Evolutionary conservation across 495 filamentous ascomycete genomes (phyloP).

Genomic region (Neurospora africana): DNA sequence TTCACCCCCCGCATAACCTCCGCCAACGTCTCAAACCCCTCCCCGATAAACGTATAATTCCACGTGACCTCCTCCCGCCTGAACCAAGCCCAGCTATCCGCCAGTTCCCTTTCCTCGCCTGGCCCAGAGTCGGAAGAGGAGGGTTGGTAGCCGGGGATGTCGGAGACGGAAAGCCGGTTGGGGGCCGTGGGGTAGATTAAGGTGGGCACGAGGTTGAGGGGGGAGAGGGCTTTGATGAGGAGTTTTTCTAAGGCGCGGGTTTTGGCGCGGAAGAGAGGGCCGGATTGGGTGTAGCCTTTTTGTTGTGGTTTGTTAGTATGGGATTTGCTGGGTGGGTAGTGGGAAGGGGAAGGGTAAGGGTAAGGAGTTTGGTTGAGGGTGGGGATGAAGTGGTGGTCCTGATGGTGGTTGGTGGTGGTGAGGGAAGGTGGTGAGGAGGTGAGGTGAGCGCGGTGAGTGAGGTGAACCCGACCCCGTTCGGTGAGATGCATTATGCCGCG

Average conservation of each 20-base stretch:
- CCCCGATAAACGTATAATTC: slow-evolving; percentile 53
- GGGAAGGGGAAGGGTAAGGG: background rate
- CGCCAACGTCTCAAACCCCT: slow-evolving; percentile 51
- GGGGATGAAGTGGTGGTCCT: background rate
- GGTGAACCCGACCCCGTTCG: background rate
- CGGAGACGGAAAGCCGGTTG: slow-evolving; percentile 46
- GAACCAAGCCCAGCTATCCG: slow-evolving; percentile 80
- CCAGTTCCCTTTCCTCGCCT: slow-evolving; percentile 23
- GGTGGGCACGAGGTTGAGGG: slow-evolving; percentile 42
- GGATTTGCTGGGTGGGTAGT: background rate
- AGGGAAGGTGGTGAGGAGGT: background rate
- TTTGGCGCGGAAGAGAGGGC: slow-evolving; percentile 77
- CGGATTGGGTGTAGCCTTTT: slow-evolving; percentile 82
- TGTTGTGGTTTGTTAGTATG: background rate
- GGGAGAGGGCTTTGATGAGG: slow-evolving; percentile 60
- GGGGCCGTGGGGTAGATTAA: slow-evolving; percentile 56
- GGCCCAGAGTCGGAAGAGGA: slow-evolving; percentile 21
- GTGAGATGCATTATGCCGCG: background rate
- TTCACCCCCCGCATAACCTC: slow-evolving; percentile 30
- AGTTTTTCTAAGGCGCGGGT: slow-evolving; percentile 75
- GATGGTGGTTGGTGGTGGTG: background rate
- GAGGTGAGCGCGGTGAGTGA: background rate
- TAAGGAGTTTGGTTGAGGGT: background rate
- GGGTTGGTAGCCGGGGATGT: slow-evolving; percentile 59
- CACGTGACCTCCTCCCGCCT: slow-evolving; percentile 50